phyloP scores from a whole-genome alignment of 495 filamentous ascomycete genomes.

The Penicillium ucsense region DNA sequence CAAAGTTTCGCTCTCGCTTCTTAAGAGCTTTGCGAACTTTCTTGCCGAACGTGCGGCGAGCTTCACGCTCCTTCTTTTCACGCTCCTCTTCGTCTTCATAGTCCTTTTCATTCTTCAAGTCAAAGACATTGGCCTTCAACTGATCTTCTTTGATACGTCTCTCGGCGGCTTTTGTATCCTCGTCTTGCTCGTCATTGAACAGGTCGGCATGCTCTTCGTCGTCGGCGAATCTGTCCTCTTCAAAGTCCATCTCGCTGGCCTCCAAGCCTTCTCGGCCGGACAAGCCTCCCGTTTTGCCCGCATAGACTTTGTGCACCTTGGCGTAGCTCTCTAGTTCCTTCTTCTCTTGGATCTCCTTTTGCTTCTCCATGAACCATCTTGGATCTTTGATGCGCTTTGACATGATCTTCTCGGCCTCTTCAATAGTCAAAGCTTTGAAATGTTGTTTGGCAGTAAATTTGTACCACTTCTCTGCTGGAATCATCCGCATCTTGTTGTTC shows the following conservation, averaged over 20 bases:
- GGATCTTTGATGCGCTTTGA: slow-evolving; percentile 60
- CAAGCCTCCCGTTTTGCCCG: slow-evolving; percentile 28
- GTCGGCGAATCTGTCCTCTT: slow-evolving; percentile 65
- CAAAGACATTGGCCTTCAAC: slow-evolving; percentile 76
- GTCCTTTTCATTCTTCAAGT: slow-evolving; percentile 73
- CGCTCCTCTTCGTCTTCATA: slow-evolving; percentile 71
- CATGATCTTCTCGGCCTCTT: slow-evolving; percentile 79
- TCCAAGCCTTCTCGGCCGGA: slow-evolving; percentile 42
- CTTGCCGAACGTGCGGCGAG: slow-evolving; percentile 61
- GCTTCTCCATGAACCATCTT: slow-evolving; percentile 68
- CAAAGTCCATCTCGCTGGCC: slow-evolving; percentile 50
- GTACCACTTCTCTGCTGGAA: slow-evolving; percentile 92
- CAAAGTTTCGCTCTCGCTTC: slow-evolving; percentile 74
- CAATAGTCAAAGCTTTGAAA: slow-evolving; percentile 70
- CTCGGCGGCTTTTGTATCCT: slow-evolving; percentile 80
- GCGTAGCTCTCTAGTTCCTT: slow-evolving; percentile 42
- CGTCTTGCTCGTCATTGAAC: slow-evolving; percentile 67
- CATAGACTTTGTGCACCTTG: slow-evolving; percentile 35
- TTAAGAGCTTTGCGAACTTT: slow-evolving; percentile 65
- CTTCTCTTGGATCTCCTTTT: slow-evolving; percentile 38
- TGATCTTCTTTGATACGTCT: slow-evolving; percentile 81
- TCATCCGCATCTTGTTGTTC: slow-evolving; percentile 60
- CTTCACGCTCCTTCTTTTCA: slow-evolving; percentile 56
- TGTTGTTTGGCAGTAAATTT: slow-evolving; percentile 75
- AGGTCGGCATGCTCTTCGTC: slow-evolving; percentile 80